These are phyloP conservation scores for Hypoxylon crocopeplum DNA, from an alignment of 495 filamentous ascomycete genomes.

Conservation along the genomic window DNA sequence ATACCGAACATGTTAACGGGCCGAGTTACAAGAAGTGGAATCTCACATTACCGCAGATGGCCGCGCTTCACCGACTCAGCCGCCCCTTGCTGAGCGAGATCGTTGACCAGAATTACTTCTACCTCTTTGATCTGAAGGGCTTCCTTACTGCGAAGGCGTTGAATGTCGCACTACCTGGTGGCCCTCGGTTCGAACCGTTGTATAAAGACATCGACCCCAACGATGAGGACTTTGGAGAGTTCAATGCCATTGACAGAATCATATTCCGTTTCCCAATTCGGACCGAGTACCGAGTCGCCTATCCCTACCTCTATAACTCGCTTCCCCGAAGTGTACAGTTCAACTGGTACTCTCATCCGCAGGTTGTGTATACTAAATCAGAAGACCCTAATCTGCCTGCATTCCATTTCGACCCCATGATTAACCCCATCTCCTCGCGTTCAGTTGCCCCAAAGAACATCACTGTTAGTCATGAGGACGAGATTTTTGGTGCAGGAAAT, in stretches of 20 bases:
- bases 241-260: conserved; percentile 99
- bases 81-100: conserved; percentile 90
- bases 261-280: conserved; percentile 96
- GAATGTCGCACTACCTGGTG: conserved; percentile 96
- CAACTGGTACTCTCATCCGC: conserved; percentile 92
- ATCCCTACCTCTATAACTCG: conserved; percentile 95
- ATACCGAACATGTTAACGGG: conserved; percentile 94
- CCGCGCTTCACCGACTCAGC: conserved; percentile 89
- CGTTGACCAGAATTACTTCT: conserved; percentile 95
- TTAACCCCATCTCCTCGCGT: conserved; percentile 96
- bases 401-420: conserved; percentile 96
- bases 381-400: conserved; percentile 91
- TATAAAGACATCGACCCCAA: conserved; percentile 99
- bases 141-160: conserved; percentile 97
- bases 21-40: conserved; percentile 98
- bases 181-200: conserved; percentile 94
- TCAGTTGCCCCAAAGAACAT: conserved; percentile 95
- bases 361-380: conserved; percentile 86
- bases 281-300: conserved; percentile 94
- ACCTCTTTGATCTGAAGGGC: conserved; percentile 96
- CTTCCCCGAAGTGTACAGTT: conserved; percentile 93
- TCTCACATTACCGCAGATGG: conserved; percentile 93
- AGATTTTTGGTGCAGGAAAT: conserved; percentile 86
- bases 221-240: conserved; percentile 99
- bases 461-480: conserved; percentile 90